Evolutionary conservation across 331 rosid species (phyloP), one percentile per base, ranked within the genome.

Genomic region (Acacia pycnantha): DNA sequence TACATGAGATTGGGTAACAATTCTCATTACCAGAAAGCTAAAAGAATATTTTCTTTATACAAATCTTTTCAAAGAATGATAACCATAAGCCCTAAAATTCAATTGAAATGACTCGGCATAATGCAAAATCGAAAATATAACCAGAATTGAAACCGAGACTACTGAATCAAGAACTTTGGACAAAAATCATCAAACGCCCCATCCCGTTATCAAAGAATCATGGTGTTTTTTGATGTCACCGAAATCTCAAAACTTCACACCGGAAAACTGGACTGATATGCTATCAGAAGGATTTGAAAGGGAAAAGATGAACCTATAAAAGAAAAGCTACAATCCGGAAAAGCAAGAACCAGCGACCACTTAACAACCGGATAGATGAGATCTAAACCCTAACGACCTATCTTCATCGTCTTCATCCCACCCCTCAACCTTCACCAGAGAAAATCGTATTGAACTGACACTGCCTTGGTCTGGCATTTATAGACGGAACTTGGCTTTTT

Each of bases 381-480:
- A 65, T 73, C 48, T 47, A 72, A 78, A 59, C 19, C 27, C 86
- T 76, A 53, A 47, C n/a, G 13, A 44, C 46, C 59, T 64, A 81
- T 31, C 64, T 41, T 22, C 73, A 66, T 65, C 73, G 2, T 47
- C 67, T 44, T 62, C 87, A 43, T 19, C 84, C 1, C 61, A 61
- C 11, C 35, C 80, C 26, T 27, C 81, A 7, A 0, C 37, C 54
- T 77, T n/a, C 65, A 21, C 81, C 61, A 53, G 54, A 54, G 51
- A 66, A 74, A 79, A 81, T 73, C 72, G 27, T 64, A 64, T 58
- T 24, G 3, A 47, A 22, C n/a, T 13, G 6, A 11, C 43, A 29
- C 59, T 18, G 16, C n/a, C 31, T 67, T 78, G 6, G 56, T 16
- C 65, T 68, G 56, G 35, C 58, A 82, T 79, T 73, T 86, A 81